Base-by-base conservation (phyloP, 139 green algal species). In the Volvox reticuliferus region DNA sequence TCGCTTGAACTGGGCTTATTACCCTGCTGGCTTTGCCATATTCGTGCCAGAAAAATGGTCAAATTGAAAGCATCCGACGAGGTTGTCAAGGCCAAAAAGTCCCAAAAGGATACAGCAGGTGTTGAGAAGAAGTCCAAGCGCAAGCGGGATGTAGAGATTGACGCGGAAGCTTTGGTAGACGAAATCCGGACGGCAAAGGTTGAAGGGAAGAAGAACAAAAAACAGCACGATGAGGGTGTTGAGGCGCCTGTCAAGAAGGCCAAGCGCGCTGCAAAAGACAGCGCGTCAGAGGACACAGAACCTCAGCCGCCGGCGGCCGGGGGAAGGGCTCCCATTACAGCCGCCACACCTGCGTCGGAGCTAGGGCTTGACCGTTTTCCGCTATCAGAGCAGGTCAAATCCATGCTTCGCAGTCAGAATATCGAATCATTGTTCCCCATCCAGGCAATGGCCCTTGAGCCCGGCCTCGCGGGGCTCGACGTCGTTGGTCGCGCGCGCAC, bases 361-460 rank as follows among this genome's bases (percentile, higher is more conserved):
- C 73, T 97, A 21, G 88, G 92, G 9, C 87, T 99, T 18, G 96
- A 98, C 92, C 98, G 97, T 87, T 99, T 99, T 85, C 82, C 88
- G 22, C 93, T 99, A 13, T 94, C 82, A 36, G 90, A 92, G 18
- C 82, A 85, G 18, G 92, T 99, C 65, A 98, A 98, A 91, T 89
- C 82, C 3, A 93, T 96, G 88, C 93, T 99, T 79, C 82, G 93
- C 68, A 84, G 83, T 35, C 65, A 91, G 93, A 96, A 97, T 50
- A 99, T 99, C 86, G 88, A 98, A 87, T 62, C 94, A 2, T 95
- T 99, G 44, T 99, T 99, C 91, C 89, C 96, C 67, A 99, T 99
- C 91, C 98, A 99, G 89, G 97, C 97, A 5, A 91, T 97, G 78
- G 98, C 95, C 37, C 95, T 99, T 6, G 84, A 96, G 24, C 85